A percentile compares a stretch with the other conserved stretches of the same genome.
Evolutionary conservation across 2,329 filamentous ascomycete genomes (phyloP).

Genomic region (Sporothrix euskadiensis): DNA sequence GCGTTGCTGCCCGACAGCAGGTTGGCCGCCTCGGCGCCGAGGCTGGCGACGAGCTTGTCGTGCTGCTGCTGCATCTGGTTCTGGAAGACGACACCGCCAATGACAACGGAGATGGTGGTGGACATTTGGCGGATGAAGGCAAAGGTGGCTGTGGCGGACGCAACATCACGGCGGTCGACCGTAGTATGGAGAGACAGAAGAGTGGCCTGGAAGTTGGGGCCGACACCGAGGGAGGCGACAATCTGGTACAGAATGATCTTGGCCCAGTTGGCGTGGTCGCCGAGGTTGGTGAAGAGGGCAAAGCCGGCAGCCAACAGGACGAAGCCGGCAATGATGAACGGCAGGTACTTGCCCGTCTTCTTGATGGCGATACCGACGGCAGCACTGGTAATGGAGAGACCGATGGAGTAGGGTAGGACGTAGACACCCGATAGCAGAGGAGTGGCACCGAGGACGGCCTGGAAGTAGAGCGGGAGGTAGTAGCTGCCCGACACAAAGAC

Average conservation of each 20-base stretch:
- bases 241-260: slow-evolving; percentile 58
- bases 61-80: slow-evolving; percentile 45
- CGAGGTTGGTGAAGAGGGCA: slow-evolving; percentile 58
- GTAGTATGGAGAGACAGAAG: slow-evolving; percentile 65
- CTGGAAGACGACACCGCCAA: slow-evolving; percentile 51
- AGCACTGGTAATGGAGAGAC: slow-evolving; percentile 49
- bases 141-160: slow-evolving; percentile 63
- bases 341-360: slow-evolving; percentile 60
- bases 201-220: slow-evolving; percentile 63
- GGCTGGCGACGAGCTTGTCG: slow-evolving; percentile 33
- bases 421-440: slow-evolving; percentile 75
- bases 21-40: slow-evolving; percentile 47
- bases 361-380: slow-evolving; percentile 47
- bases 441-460: slow-evolving; percentile 67
- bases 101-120: slow-evolving; percentile 58
- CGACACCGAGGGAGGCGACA: slow-evolving; percentile 60
- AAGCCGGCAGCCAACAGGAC: slow-evolving; percentile 59
- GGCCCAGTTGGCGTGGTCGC: slow-evolving; percentile 49
- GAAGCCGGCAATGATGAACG: slow-evolving; percentile 56
- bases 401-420: slow-evolving; percentile 67
- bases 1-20: slow-evolving; percentile 61
- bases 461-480: slow-evolving; percentile 84
- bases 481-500: slow-evolving; percentile 78
- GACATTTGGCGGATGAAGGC: slow-evolving; percentile 60
- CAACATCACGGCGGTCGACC: slow-evolving; percentile 60